Base-by-base conservation (phyloP, 2,329 filamentous ascomycete genomes). In the Exophiala sp. region DNA sequence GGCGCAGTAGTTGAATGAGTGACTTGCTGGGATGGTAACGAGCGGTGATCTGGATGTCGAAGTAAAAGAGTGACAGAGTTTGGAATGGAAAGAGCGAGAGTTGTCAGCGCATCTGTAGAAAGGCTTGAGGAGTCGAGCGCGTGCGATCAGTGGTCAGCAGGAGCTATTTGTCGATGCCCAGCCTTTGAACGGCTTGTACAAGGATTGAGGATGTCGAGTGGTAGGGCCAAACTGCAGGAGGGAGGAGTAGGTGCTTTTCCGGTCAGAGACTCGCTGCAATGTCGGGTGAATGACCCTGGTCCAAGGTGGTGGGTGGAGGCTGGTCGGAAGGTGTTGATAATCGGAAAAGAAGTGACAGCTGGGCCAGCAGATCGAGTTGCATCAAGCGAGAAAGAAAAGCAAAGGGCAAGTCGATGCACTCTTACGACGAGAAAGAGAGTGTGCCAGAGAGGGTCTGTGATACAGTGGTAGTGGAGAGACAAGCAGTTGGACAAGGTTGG, bases 361-460 rank as follows among this genome's bases (percentile, higher is more conserved):
- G 54, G 40, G 52, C 53, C 54, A 45, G 57, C 54, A 45, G 50
- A 52, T 39, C 47, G 44, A 49, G 43, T 40, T 42, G 20, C 41
- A 50, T 43, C 47, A 39, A 47, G 43, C 32, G 36, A 47, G 16
- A 21, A 33, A n/a, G 16, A 39, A 50, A 47, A 53, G 44, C 20
- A 12, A 34, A 16, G 38, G 21, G 32, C 33, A 39, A 29, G 35
- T 44, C 18, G 39, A 29, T 42, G 8, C 43, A 44, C 53, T 43
- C 11, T 32, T 43, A 20, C 41, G 18, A 11, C 16, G 40, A 24
- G 20, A 34, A 34, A 9, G 43, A 41, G 50, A 24, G 34, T 50
- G 57, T 33, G 24, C 5, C 24, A 29, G 24, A 29, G 24, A 29
- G 24, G 24, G 24, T 29, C 24, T 24, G 45, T 18, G 48, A 55